phyloP scores from a whole-genome alignment of 345 rosid genomes.

The Laguncularia racemosa region DNA sequence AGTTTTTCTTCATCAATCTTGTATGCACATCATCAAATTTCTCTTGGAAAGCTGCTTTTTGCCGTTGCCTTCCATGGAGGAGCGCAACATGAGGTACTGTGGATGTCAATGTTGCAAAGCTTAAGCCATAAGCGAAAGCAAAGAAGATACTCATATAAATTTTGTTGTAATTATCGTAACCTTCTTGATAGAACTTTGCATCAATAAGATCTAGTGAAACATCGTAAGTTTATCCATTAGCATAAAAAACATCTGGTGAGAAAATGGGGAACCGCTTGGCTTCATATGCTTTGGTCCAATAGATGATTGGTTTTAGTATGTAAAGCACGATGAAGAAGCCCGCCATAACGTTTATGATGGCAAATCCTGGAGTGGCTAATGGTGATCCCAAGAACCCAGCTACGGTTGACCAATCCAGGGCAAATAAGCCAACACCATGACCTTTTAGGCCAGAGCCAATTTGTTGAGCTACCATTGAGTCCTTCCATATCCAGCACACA shows the following conservation, averaged over 20 bases:
- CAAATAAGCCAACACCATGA: constrained; percentile 35
- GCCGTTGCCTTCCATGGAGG: constrained; percentile 39
- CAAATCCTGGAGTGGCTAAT: constrained; percentile 27
- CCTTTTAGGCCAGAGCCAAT: constrained; percentile 33
- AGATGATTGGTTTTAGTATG: constrained; percentile 19
- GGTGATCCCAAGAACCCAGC: constrained; percentile 32
- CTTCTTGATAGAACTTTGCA: constrained; percentile 17
- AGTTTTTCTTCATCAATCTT: constrained; percentile 63
- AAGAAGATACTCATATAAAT: constrained; percentile 28
- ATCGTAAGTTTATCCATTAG: constrained; percentile 22
- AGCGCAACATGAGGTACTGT: constrained; percentile 30
- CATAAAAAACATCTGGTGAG: constrained; percentile 29
- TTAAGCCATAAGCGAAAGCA: constrained; percentile 27
- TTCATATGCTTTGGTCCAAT: constrained; percentile 29
- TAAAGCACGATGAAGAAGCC: constrained; percentile 22
- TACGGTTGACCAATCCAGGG: constrained; percentile 33
- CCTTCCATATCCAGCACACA: constrained; percentile 40
- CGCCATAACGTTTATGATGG: constrained; percentile 19
- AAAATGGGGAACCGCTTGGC: constrained; percentile 43
- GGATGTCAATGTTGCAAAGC: constrained; percentile 30
- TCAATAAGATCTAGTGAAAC: constrained; percentile 20
- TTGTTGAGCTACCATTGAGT: constrained; percentile 35
- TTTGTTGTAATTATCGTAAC: constrained; percentile 33
- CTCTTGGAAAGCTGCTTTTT: constrained; percentile 21
- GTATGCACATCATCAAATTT: constrained; percentile 54